phyloP scores from a whole-genome alignment of 1,139 yeast genomes.

The Protomyces inundatus region DNA sequence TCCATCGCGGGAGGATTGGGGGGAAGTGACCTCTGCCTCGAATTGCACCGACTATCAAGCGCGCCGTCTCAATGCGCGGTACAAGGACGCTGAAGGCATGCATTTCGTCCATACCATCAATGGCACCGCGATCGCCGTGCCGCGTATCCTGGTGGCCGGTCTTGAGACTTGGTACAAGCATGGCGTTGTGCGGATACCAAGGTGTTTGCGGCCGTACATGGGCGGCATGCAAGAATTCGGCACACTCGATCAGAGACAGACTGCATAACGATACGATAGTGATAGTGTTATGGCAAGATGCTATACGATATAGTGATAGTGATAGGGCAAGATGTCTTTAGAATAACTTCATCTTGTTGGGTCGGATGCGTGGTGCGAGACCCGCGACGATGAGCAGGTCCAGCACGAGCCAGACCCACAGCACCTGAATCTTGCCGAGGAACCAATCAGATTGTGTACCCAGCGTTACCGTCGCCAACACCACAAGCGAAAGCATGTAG shows the following conservation, averaged over 20 bases:
- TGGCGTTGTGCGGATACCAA: slow-evolving; percentile 59
- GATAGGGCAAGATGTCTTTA: not conserved
- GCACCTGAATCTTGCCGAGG: slow-evolving; percentile 2
- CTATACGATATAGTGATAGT: no score
- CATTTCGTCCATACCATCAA: slow-evolving; percentile 73
- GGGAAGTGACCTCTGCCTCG: slow-evolving; percentile 86
- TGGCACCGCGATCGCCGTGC: slow-evolving; percentile 95
- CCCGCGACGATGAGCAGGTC: slow-evolving; percentile 26
- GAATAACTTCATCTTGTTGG: slow-evolving; percentile 17
- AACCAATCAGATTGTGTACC: slow-evolving; percentile 35
- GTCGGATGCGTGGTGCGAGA: slow-evolving; percentile 28
- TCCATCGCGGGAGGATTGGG: slow-evolving; percentile 95
- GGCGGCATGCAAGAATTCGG: slow-evolving; percentile 21
- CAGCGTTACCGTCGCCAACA: slow-evolving; percentile 33
- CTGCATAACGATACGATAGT: no score
- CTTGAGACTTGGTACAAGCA: slow-evolving; percentile 70
- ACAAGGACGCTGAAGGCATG: slow-evolving; percentile 30
- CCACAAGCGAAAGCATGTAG: slow-evolving; percentile 33
- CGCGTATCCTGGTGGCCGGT: slow-evolving; percentile 81
- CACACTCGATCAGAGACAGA: not conserved
- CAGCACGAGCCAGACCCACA: slow-evolving; percentile 23
- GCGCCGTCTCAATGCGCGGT: slow-evolving; percentile 67
- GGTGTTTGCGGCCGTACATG: slow-evolving; percentile 47
- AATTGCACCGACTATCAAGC: slow-evolving; percentile 92
- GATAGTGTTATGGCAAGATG: not conserved